Conservation (phyloP, 2,329 filamentous ascomycete species). For the Cadophora gregata region DNA sequence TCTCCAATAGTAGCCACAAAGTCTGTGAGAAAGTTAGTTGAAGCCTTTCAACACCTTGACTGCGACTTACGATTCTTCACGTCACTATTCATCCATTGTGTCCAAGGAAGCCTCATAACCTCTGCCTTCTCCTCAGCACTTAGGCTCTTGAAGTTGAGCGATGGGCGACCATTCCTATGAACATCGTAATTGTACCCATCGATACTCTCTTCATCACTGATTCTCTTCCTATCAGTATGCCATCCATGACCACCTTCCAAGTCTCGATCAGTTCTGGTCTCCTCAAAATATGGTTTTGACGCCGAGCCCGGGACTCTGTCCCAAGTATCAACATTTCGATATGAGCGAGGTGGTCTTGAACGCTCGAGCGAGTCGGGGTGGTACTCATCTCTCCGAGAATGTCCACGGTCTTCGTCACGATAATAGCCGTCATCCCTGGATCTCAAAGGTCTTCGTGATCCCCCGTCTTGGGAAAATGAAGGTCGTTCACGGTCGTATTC, state of each 20-base stretch:
- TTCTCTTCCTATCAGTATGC: constrained; percentile 26
- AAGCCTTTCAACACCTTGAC: background rate
- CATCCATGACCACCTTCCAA: constrained; percentile 32
- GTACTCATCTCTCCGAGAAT: constrained; percentile 26
- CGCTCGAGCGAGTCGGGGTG: constrained; percentile 37
- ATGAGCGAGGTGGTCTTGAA: constrained; percentile 39
- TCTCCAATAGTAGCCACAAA: constrained; percentile 41
- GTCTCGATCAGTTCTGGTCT: constrained; percentile 33
- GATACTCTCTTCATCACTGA: constrained; percentile 34
- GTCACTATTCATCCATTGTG: constrained; percentile 54
- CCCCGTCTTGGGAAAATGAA: constrained; percentile 23
- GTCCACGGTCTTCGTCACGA: constrained; percentile 25
- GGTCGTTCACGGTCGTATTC: constrained; percentile 33
- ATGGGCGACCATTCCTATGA: constrained; percentile 19
- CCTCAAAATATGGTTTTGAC: constrained; percentile 38
- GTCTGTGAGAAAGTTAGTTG: constrained; percentile 29
- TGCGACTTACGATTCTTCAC: constrained; percentile 50
- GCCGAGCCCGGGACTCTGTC: constrained; percentile 31
- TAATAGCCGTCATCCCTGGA: constrained; percentile 34
- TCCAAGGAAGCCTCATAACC: constrained; percentile 52
- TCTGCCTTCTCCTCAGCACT: constrained; percentile 49
- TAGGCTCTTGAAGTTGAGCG: constrained; percentile 49
- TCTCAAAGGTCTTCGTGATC: constrained; percentile 28
- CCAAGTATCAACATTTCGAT: constrained; percentile 35
- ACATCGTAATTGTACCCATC: constrained; percentile 40